These are phyloP conservation scores for Erodium maritimum DNA, from an alignment of 345 rosid species.

Conservation along the genomic window DNA sequence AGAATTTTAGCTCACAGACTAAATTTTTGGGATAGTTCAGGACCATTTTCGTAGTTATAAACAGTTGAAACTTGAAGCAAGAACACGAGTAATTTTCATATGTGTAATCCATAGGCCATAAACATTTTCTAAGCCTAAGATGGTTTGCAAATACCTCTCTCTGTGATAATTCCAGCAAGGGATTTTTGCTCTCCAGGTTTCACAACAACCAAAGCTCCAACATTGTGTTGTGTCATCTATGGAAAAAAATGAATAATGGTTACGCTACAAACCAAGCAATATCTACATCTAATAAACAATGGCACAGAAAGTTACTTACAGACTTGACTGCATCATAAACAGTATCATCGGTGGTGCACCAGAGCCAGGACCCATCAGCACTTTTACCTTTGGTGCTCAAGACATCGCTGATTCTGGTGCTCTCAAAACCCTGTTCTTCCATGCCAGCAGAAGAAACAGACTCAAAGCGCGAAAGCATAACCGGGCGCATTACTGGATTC, in stretches of 20 bases:
- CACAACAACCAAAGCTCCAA: slow-evolving; percentile 92
- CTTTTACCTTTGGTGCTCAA: slow-evolving; percentile 68
- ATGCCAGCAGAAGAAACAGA: slow-evolving; percentile 54
- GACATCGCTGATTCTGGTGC: slow-evolving; percentile 71
- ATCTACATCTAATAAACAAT: background rate
- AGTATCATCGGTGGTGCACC: slow-evolving; percentile 88
- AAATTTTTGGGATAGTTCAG: background rate
- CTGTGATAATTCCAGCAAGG: slow-evolving; percentile 91
- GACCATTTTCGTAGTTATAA: background rate
- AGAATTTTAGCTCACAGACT: too few relatives aligned
- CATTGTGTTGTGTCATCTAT: slow-evolving; percentile 97
- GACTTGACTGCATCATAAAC: slow-evolving; percentile 94
- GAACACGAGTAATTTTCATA: background rate
- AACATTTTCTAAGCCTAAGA: background rate
- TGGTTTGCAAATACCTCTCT: slow-evolving; percentile 52
- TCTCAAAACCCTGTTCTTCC: slow-evolving; percentile 90
- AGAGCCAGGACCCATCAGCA: slow-evolving; percentile 99
- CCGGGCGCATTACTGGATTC: slow-evolving; percentile 40
- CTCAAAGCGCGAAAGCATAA: slow-evolving; percentile 37
- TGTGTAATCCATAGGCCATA: background rate
- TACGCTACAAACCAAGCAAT: background rate
- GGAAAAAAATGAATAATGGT: background rate
- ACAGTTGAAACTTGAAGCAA: background rate
- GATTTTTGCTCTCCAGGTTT: slow-evolving; percentile 83
- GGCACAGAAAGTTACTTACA: slow-evolving; percentile 25